Evolutionary conservation across 169 alveolate genomes (phyloP).

Genomic region (Theileria orientalis): DNA sequence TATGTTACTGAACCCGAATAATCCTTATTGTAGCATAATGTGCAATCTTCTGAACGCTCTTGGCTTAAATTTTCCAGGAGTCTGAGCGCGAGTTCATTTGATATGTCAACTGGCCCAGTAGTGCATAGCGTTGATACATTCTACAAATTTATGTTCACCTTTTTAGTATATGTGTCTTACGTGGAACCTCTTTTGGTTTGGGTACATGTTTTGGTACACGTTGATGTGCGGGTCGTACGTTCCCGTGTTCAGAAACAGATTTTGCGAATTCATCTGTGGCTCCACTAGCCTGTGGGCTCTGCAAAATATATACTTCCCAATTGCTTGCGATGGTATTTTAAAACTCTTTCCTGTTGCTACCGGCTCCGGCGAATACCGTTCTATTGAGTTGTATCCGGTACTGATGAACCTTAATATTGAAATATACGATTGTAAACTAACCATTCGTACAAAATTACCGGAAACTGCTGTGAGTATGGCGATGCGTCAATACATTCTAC

Average conservation of each 20-base stretch:
- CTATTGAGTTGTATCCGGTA: constrained; percentile 28
- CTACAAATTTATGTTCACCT: not conserved
- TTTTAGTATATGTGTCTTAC: not conserved
- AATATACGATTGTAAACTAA: not conserved
- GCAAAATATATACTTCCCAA: constrained; percentile 56
- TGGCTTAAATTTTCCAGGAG: constrained; percentile 31
- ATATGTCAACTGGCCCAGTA: constrained; percentile 45
- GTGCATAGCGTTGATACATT: constrained; percentile 38
- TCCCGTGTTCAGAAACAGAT: constrained; percentile 10
- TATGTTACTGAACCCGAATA: not conserved
- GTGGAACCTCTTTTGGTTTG: constrained; percentile 22
- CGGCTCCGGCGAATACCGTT: constrained; percentile 45
- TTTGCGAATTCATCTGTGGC: constrained; percentile 27
- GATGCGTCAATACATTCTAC: constrained; percentile 51
- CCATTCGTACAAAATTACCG: constrained; percentile 45
- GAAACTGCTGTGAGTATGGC: constrained; percentile 51
- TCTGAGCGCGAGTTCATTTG: constrained; percentile 41
- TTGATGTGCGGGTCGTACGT: constrained; percentile 60
- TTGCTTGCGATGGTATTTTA: constrained; percentile 31
- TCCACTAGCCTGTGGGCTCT: constrained; percentile 57
- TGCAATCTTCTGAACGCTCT: constrained; percentile 1
- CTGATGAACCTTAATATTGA: constrained; percentile 37
- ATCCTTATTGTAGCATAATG: constrained; percentile 24
- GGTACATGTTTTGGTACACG: constrained; percentile 27
- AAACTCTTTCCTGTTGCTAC: constrained; percentile 6